Base-by-base conservation (phyloP, 345 rosid genomes). In the Durio zibethinus region DNA sequence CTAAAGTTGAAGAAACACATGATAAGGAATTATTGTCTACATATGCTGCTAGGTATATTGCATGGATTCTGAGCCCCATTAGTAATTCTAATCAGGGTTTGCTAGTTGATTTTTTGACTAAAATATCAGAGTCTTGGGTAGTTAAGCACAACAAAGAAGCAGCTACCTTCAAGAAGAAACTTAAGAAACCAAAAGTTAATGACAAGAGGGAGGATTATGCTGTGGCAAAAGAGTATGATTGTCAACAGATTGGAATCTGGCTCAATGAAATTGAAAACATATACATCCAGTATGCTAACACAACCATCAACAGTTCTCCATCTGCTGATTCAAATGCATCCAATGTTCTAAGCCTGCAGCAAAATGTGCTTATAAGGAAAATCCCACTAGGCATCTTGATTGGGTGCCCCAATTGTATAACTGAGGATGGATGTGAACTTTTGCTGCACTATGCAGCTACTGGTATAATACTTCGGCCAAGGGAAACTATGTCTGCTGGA, bases 381-480 rank as follows among this genome's bases (percentile, higher is more conserved):
- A 85, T 90, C 33, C 88, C 84, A 21, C 70, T 90, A 72, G 98
- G 96, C 16, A 70, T 91, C 64, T 82, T 92, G 85, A 70, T 90
- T 36, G 88, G 87, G n/a, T 81, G 69, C 79, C 80, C 84, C 29
- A 66, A 68, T 68, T 33, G 73, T 69, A 78, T 88, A 42, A 75
- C 83, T 6, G 90, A 89, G 66, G 87, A 83, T 57, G 91, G 81
- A 68, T 90, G 85, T 81, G 90, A 88, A 71, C 68, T 89, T 74
- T 77, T 94, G 48, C 80, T 94, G 83, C 94, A 91, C 78, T 91
- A 86, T 78, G 91, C 86, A 61, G 86, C 93, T 54, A 89, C 92
- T 77, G 96, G 94, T 52, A 84, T 80, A 72, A 66, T 82, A 53
- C 64, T 80, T 23, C 54, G 67, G 69, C 75, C 50, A 10, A 77